Evolutionary conservation across 2,329 filamentous ascomycete genomes (phyloP).

Genomic region (Diaporthe sp.): DNA sequence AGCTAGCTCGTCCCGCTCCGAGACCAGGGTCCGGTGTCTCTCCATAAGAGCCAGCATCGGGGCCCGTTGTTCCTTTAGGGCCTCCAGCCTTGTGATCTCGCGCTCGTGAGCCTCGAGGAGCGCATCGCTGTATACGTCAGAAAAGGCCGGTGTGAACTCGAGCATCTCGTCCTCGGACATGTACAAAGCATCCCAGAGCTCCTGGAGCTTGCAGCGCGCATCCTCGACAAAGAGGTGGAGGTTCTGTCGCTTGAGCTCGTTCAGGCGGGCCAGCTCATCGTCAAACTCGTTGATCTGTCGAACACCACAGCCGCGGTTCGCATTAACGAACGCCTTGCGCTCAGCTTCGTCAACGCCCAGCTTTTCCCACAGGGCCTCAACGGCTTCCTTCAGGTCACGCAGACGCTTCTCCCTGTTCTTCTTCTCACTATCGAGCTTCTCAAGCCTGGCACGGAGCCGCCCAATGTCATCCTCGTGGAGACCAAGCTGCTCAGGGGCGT

Average conservation of each 20-base stretch:
- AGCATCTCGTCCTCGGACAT: conserved; percentile 99
- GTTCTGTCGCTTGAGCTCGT: conserved; percentile 95
- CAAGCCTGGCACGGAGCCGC: conserved; percentile 79
- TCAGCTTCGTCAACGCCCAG: conserved; percentile 87
- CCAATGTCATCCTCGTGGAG: conserved; percentile 88
- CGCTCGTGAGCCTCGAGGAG: conserved; percentile 94
- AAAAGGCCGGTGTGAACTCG: conserved; percentile 96
- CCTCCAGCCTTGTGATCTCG: conserved; percentile 86
- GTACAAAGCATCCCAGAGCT: conserved; percentile 94
- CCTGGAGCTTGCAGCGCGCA: conserved; percentile 88
- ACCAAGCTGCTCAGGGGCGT: conserved; percentile 93
- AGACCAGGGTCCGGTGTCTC: conserved; percentile 83
- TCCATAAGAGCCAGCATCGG: conserved; percentile 88
- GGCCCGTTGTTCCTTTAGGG: conserved; percentile 86
- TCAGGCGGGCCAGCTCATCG: conserved; percentile 86
- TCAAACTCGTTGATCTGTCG: conserved; percentile 96
- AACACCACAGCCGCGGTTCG: conserved; percentile 91
- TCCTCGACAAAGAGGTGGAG: conserved; percentile 97
- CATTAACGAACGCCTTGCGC: conserved; percentile 85
- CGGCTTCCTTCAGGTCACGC: conserved; percentile 76
- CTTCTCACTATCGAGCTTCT: conserved; percentile 91
- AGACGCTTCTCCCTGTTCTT: conserved; percentile 81
- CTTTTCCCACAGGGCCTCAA: conserved; percentile 92
- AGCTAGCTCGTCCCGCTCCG: conserved; percentile 89
- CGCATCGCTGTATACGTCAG: conserved; percentile 96